Base-by-base conservation (phyloP, 2,329 filamentous ascomycete genomes). In the Scleromitrula shiraiana region DNA sequence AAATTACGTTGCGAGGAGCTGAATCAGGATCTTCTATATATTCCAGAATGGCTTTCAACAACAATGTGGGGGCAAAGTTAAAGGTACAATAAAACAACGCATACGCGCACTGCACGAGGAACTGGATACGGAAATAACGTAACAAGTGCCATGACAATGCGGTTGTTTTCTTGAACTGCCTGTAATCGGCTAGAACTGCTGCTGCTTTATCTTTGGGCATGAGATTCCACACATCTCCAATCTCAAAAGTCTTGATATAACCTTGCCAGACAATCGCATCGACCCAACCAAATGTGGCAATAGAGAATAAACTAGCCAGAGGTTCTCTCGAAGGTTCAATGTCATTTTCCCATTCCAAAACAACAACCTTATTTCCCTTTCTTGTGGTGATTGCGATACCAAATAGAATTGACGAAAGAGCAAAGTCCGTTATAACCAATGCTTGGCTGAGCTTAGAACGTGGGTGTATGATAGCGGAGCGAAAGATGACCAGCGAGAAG, bases 181-280 rank as follows among this genome's bases (percentile, higher is more conserved):
- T 83, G 66, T 95, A 98, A 57, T 89, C 81, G 39, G 82, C 75
- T 42, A 97, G 75, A 38, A 97, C 81, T 2, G 74, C 70, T 29
- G 83, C 83, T 22, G 93, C 89, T 69, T 97, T 95, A 68, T 97
- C 90, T 61, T 82, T 87, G 27, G 88, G 80, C 15, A 88, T 70
- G 52, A 98, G 68, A 61, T 97, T 96, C 93, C 93, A 98, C 3
- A 98, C 88, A 64, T 90, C 82, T 23, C 79, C 68, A 56, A 97
- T 77, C 60, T 94, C 88, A 53, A 94, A 76, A 0, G 89, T 80
- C 63, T 88, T 82, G 64, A 81, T 85, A 73, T 90, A 97, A 12
- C 93, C 93, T 57, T 85, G 82, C 80, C 83, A 89, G 36, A 98
- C 83, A 55, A 98, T 85, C 1, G 82, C 69, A 65, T 97, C 90